Conservation (phyloP, 768 basidiomycete species). For the Mycena amicta region DNA sequence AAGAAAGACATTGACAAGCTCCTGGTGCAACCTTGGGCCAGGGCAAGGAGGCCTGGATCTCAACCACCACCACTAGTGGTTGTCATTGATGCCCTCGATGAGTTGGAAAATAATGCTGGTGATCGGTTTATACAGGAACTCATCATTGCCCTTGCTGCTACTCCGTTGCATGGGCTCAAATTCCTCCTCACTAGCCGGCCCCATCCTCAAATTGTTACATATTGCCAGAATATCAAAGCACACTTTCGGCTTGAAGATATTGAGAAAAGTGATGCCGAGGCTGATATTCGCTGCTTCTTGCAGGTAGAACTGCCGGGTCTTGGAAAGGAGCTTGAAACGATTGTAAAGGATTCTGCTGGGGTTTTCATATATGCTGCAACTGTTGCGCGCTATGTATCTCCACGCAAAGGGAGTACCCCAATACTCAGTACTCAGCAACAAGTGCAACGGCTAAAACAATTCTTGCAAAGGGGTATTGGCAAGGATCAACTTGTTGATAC, state of each 20-base stretch:
- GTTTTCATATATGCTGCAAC: conserved; percentile 7
- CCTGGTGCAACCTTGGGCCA: too few relatives aligned
- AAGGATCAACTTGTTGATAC: too few relatives aligned
- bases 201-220: neutral
- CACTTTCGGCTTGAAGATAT: neutral
- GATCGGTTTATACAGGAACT: conserved; percentile 1
- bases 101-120: conserved; percentile 19
- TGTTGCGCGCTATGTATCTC: neutral
- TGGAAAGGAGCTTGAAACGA: neutral
- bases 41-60: too few relatives aligned
- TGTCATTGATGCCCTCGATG: conserved; percentile 31
- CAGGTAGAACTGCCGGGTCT: neutral
- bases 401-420: too few relatives aligned
- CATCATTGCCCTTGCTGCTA: too few relatives aligned
- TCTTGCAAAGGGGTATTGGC: neutral
- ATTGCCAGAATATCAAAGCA: neutral
- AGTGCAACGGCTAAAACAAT: neutral
- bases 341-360: neutral
- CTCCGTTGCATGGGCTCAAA: neutral
- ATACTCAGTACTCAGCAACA: neutral
- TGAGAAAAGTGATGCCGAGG: neutral
- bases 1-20: neutral
- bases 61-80: conserved; percentile 18
- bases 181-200: conserved; percentile 8
- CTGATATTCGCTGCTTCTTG: too few relatives aligned